phyloP scores from a whole-genome alignment of 2,329 filamentous ascomycete genomes.

The Tolypocladium inflatum region DNA sequence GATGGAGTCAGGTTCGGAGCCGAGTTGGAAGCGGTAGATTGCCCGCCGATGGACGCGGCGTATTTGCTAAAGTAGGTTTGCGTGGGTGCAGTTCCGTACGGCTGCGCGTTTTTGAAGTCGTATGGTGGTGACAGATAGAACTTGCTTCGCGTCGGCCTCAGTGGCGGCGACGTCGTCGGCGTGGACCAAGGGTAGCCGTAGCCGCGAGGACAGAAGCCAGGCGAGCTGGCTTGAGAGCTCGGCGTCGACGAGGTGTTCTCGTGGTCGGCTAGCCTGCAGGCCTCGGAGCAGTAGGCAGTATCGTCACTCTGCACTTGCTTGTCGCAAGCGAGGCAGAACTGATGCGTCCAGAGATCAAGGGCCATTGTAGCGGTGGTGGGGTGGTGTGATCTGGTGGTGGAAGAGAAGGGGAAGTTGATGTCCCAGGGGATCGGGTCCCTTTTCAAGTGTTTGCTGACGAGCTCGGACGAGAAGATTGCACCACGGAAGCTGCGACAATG shows the following conservation, averaged over 20 bases:
- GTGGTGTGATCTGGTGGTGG: conserved; percentile 12
- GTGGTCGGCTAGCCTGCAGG: conserved; percentile 79
- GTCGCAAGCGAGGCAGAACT: conserved; percentile 92
- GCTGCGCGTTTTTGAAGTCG: conserved; percentile 59
- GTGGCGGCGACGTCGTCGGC: conserved; percentile 6
- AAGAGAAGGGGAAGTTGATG: background rate
- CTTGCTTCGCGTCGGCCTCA: conserved; percentile 22
- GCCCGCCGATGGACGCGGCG: conserved; percentile 16
- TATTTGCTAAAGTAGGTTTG: conserved; percentile 19
- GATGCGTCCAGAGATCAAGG: conserved; percentile 66
- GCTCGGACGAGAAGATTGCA: background rate
- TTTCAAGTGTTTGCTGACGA: background rate
- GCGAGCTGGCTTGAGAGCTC: conserved; percentile 49
- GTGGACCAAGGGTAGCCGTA: conserved; percentile 42
- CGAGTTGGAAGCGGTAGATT: conserved; percentile 4
- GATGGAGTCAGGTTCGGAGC: conserved; percentile 52
- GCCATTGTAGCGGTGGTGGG: conserved; percentile 32
- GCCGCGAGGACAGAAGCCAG: conserved; percentile 32
- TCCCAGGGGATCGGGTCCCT: conserved; percentile 5
- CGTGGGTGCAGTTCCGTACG: conserved; percentile 42
- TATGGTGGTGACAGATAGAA: conserved; percentile 67
- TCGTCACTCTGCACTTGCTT: conserved; percentile 64
- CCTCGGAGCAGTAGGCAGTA: conserved; percentile 83
- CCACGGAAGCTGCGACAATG: background rate
- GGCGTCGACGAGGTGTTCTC: conserved; percentile 57